Evolutionary conservation across 2,329 filamentous ascomycete genomes (phyloP), one percentile per base, ranked within the genome.

Genomic region (Penicillium occitanis): DNA sequence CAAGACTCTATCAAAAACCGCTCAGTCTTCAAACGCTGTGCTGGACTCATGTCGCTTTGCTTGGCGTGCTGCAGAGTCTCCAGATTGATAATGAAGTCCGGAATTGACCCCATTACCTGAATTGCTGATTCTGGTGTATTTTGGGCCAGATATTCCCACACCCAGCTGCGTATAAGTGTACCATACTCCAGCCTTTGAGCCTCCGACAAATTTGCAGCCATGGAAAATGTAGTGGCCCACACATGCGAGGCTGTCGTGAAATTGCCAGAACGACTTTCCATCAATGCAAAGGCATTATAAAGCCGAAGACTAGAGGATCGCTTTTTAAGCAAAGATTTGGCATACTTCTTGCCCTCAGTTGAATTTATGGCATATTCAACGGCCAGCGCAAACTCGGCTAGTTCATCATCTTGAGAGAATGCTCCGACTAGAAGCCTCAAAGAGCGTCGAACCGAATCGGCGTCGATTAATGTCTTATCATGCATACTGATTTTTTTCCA

Each of bases 231-330:
- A 1, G 90, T 89, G 1, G 82, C 75, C 71, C 94, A 85, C 0
- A 95, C 88, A 61, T 86, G 87, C 25, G 83, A 79, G 4, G 90
- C 88, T 57, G 87, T 80, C 0, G 86, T 82, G 1, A 74, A 70
- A 28, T 90, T 88, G 0, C 83, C 86, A 35, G 84, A 84, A 1
- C 81, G 80, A 69, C 79, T 83, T 76, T 96, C 91, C 3, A 92
- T 86, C 14, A 92, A 78, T 0, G 90, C 91, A 73, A 94, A 96
- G 0, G 88, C 87, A 70, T 92, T 90, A 77, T 96, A 97, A 0
- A 97, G 80, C 14, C 83, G 80, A 2, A 91, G 75, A 70, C 87
- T 90, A 0, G 86, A 82, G 0, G 88, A 82, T 64, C 87, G 85
- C 58, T 83, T 83, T 73, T 91, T 94, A n/a, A 97, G 77, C 0